Base-by-base conservation (phyloP, 208 protist species). In the Herpetomonas tarakana region DNA sequence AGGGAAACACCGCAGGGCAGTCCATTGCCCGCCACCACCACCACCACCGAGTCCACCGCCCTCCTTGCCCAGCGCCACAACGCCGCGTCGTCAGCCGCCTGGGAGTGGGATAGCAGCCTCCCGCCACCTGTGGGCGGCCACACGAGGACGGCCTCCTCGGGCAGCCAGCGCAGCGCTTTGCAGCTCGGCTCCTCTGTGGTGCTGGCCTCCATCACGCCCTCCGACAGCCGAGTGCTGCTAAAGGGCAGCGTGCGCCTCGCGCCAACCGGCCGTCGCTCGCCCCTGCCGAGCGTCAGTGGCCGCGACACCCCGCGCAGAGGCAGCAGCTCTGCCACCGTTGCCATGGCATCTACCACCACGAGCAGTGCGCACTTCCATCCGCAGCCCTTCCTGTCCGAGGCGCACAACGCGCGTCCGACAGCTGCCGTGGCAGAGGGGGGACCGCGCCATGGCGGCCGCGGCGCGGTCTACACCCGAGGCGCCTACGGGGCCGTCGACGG, bases 141-240 rank as follows among this genome's bases (percentile, higher is more conserved):
- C n/a, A n/a, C n/a, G n/a, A 1, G 21, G 29, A 14, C 51, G 16
- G 22, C 52, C 3, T 30, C 35, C 0, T 11, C 44, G 45, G 29
- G n/a, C 25, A 53, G 38, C 24, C 35, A 38, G 49, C 24, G 30
- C 39, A 18, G 22, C 52, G 52, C 29, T 58, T 51, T 22, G 61
- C 26, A 51, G 51, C 45, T 52, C 7, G 28, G 46, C 44, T 27
- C 58, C 21, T 81, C 68, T 29, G 46, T 83, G 31, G 58, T 83
- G 27, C 52, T 84, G 21, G 74, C 74, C 18, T 74, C 76, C 49
- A 68, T 84, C 44, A 67, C 56, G n/a, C 22, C 74, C n/a, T 62
- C 55, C 6, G 71, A 82, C 52, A 62, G 69, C 55, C 55, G 73
- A 16, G 52, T 88, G 29, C 55, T 52, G 29, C 54, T 58, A n/a